Evolutionary conservation across 1,284 basidiomycete species (phyloP).

Genomic region (Melampsora larici-populina): DNA sequence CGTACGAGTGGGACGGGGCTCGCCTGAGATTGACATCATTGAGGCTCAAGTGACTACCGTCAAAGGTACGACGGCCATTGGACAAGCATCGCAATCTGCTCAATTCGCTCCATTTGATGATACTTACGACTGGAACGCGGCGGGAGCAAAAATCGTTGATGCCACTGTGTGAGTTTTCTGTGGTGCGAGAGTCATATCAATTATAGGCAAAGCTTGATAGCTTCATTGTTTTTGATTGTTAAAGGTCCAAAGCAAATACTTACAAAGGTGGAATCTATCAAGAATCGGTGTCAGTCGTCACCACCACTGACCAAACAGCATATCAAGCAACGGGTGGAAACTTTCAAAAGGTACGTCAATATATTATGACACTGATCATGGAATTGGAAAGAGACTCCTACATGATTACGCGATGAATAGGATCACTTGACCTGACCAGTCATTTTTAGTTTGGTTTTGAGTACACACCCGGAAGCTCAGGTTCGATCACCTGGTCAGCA

Average conservation of each 20-base stretch:
- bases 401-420: constrained; percentile 7
- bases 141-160: constrained; percentile 14
- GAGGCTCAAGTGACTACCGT: constrained; percentile 61
- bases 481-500: constrained; percentile 43
- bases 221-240: constrained; percentile 54
- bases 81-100: constrained; percentile 71
- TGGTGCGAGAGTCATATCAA: too few species aligned
- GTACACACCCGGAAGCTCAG: constrained; percentile 36
- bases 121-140: constrained; percentile 22
- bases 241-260: constrained; percentile 60
- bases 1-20: constrained; percentile 59
- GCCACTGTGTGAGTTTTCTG: constrained; percentile 3
- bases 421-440: constrained; percentile 13
- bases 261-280: constrained; percentile 76
- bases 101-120: constrained; percentile 62
- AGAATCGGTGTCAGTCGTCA: constrained; percentile 59
- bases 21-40: constrained; percentile 67
- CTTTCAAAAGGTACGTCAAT: constrained; percentile 43
- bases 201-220: constrained; percentile 60
- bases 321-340: constrained; percentile 47
- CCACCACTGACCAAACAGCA: constrained; percentile 48
- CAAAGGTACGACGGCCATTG: constrained; percentile 51
- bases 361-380: neutral
- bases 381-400: constrained; percentile 19
- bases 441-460: constrained; percentile 29